Evolutionary conservation across 2,329 filamentous ascomycete genomes (phyloP).

Genomic region (Dactylellina parvicollis): DNA sequence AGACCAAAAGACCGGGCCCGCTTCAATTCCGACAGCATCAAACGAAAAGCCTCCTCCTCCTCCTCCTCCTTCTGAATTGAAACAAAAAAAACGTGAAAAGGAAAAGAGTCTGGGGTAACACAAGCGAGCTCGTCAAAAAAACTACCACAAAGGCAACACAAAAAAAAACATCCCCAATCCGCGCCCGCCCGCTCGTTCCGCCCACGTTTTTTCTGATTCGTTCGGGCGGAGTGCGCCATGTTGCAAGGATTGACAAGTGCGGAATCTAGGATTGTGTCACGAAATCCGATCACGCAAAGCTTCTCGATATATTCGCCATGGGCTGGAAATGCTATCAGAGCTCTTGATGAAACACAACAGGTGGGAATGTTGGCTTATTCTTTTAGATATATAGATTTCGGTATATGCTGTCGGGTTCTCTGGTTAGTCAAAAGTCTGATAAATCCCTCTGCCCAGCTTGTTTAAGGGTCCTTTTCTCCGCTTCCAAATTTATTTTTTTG

Average conservation of each 20-base stretch:
- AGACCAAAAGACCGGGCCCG: neutral
- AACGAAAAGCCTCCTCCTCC: too few species aligned
- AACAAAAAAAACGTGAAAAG: neutral
- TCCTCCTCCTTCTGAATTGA: too few species aligned
- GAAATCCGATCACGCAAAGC: constrained; percentile 53
- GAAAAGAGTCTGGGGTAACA: constrained; percentile 25
- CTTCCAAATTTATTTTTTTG: neutral
- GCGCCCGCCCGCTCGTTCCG: constrained; percentile 25
- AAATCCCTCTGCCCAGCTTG: neutral
- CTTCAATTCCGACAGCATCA: too few species aligned
- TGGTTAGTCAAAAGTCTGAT: neutral
- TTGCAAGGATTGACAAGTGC: constrained; percentile 5
- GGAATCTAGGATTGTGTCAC: constrained; percentile 31
- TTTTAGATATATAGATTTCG: neutral
- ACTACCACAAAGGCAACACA: constrained; percentile 49
- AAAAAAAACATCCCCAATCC: too few species aligned
- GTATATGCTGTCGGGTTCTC: neutral
- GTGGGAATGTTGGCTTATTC: too few species aligned
- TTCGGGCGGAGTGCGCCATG: constrained; percentile 6
- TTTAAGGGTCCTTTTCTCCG: neutral
- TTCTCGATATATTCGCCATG: constrained; percentile 57
- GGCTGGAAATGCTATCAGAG: constrained; percentile 69
- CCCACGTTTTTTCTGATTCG: constrained; percentile 48
- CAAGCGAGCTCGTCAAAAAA: constrained; percentile 51
- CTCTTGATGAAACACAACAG: too few species aligned